Base-by-base conservation (phyloP, 1,284 basidiomycete species). In the Sphagnurus paluster region DNA sequence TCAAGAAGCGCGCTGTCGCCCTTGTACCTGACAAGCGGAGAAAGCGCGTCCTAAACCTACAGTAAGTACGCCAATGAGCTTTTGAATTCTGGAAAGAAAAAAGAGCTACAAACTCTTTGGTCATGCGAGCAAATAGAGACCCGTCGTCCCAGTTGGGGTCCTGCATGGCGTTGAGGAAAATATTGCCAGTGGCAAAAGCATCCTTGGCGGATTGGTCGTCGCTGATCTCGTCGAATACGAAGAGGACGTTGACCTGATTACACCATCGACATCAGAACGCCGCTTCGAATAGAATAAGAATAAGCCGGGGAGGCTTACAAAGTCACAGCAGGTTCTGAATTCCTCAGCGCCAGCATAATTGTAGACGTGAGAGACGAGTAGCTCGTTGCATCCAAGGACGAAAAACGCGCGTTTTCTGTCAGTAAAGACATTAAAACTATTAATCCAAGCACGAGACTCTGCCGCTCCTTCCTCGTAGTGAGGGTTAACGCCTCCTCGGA, bases 181-280 rank as follows among this genome's bases (percentile, higher is more conserved):
- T 67, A 28, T 72, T 66, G 16, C 81, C 77, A 29, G 79, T 83
- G 29, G 66, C 61, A 29, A 71, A 67, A 24, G 82, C 83, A 44
- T 79, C 81, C 46, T 64, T 63, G 17, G 76, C 77, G 51, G 68
- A 74, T 64, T 84, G 82, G 42, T 84, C 82, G 56, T 87, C 83
- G 57, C 80, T 84, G 50, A 84, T 71, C 61, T 86, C 84, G 59
- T 87, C 84, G 44, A 84, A 70, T 34, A 82, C 79, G 62, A 84
- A 86, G 16, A 87, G 72, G 14, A 82, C 66, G 54, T 84, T 83
- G 54, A 85, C 73, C 72, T 72, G 41, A 25, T 8, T 13, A 26
- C 28, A 5, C 26, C 40, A 24, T 38, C 14, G 28, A n/a, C 24
- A 10, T 32, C 17, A 10, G 40, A 41, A 29, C n/a, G n/a, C n/a